phyloP scores from a whole-genome alignment of 768 basidiomycete genomes.

The Infundibulicybe gibba region DNA sequence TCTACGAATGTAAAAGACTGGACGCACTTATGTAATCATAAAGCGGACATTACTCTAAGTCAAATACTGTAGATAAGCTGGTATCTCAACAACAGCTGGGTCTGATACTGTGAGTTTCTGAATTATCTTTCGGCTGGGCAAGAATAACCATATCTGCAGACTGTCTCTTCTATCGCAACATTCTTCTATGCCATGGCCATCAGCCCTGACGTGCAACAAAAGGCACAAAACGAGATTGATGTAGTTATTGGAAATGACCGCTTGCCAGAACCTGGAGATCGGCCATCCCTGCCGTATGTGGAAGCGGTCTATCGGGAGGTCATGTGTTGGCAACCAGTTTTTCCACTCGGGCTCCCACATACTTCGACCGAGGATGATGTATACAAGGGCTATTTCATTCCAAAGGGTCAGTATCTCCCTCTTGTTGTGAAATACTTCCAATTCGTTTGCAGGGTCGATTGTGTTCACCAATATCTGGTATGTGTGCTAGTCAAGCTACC shows the following conservation, averaged over 20 bases:
- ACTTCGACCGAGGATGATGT: conserved; percentile 11
- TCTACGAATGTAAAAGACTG: too few species aligned
- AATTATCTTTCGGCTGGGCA: too few species aligned
- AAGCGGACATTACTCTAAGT: too few species aligned
- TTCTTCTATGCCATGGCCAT: conserved; percentile 17
- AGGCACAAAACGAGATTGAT: conserved; percentile 36
- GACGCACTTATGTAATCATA: too few species aligned
- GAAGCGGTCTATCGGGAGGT: conserved; percentile 36
- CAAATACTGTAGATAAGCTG: too few species aligned
- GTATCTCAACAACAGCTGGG: too few species aligned
- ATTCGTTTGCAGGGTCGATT: conserved; percentile 9
- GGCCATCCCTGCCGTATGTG: conserved; percentile 30
- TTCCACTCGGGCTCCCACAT: conserved; percentile 20
- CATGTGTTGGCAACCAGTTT: conserved; percentile 32
- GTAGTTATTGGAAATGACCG: conserved; percentile 28
- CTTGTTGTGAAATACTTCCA: not conserved
- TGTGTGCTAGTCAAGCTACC: not conserved
- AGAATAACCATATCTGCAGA: not conserved
- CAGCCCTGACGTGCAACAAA: conserved; percentile 13
- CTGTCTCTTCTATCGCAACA: conserved; percentile 8
- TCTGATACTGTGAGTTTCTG: too few species aligned
- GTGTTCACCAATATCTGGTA: conserved; percentile 19
- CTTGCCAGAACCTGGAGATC: conserved; percentile 34
- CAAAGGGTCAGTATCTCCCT: conserved; percentile 5
- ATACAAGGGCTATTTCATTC: conserved; percentile 14